phyloP scores from a whole-genome alignment of 2,329 filamentous ascomycete species.

The Colletotrichum agaves region DNA sequence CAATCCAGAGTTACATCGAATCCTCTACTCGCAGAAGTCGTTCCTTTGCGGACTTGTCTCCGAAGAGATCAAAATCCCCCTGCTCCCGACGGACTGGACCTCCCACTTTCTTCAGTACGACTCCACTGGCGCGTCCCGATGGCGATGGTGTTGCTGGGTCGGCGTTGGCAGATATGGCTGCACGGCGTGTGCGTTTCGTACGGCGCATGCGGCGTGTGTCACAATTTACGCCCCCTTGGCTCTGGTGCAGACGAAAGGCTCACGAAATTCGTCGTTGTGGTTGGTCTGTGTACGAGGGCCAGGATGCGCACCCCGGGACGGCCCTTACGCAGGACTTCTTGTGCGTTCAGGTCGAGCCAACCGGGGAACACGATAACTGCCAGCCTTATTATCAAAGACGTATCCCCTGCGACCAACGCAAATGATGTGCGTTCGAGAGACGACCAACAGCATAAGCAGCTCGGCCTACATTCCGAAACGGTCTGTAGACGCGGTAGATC shows the following conservation, averaged over 20 bases:
- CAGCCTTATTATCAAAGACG: neutral
- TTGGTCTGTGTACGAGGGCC: slow-evolving; percentile 26
- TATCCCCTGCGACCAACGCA: neutral
- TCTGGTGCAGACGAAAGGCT: slow-evolving; percentile 4
- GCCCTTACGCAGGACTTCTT: neutral
- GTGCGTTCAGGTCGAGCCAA: neutral
- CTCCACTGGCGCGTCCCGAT: neutral
- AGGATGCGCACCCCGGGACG: slow-evolving; percentile 3
- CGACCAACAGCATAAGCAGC: neutral
- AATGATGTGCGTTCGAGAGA: slow-evolving; percentile 1
- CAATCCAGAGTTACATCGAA: neutral
- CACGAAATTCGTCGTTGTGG: neutral
- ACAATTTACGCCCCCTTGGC: slow-evolving; percentile 8
- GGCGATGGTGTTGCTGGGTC: neutral
- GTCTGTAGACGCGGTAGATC: neutral
- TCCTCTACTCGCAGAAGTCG: neutral
- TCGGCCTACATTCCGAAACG: neutral
- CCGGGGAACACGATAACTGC: neutral
- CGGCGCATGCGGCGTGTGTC: slow-evolving; percentile 16
- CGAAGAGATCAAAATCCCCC: neutral
- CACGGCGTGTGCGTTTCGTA: slow-evolving; percentile 8
- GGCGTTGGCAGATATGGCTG: slow-evolving; percentile 25
- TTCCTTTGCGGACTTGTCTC: neutral
- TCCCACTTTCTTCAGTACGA: slow-evolving; percentile 14
- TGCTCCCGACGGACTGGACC: neutral